phyloP scores from a whole-genome alignment of 1,284 basidiomycete species.

The Chiua sp. region DNA sequence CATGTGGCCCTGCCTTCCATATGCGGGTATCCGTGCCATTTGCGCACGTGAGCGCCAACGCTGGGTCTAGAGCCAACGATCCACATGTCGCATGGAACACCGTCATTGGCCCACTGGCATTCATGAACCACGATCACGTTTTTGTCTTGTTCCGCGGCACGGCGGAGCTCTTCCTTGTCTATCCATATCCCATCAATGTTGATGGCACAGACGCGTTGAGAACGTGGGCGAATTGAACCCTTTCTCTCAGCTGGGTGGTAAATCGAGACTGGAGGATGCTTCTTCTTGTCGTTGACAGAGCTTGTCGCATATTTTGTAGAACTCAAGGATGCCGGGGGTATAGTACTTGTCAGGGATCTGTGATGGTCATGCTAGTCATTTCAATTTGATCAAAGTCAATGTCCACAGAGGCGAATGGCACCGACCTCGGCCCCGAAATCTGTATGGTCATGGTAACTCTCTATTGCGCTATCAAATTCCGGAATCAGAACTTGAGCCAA shows the following conservation, averaged over 20 bases:
- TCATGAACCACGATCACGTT: constrained; percentile 5
- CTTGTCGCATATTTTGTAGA: not conserved
- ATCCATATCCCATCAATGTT: constrained; percentile 6
- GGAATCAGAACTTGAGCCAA: not conserved
- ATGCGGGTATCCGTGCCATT: constrained; percentile 6
- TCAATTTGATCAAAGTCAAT: not conserved
- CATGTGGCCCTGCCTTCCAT: not conserved
- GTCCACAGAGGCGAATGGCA: not conserved
- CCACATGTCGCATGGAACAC: constrained; percentile 18
- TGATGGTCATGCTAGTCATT: not conserved
- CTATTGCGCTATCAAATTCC: not conserved
- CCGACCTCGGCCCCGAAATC: not conserved
- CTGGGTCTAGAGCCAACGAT: constrained; percentile 1
- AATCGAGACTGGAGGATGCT: not conserved
- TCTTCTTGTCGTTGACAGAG: too few species aligned
- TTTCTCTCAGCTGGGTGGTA: not conserved
- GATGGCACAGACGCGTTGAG: constrained; percentile 1
- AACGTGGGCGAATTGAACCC: not conserved
- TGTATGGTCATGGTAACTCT: not conserved
- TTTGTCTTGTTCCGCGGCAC: too few species aligned
- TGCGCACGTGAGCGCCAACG: constrained; percentile 15
- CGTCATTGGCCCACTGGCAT: constrained; percentile 13
- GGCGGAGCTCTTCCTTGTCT: constrained; percentile 9
- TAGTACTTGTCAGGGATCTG: not conserved
- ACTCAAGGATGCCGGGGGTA: too few species aligned